Percentiles rank a stretch among this genome's conserved stretches.
Evolutionary conservation across 2,329 filamentous ascomycete species (phyloP).

Genomic region (Hymenoscyphus albidus): DNA sequence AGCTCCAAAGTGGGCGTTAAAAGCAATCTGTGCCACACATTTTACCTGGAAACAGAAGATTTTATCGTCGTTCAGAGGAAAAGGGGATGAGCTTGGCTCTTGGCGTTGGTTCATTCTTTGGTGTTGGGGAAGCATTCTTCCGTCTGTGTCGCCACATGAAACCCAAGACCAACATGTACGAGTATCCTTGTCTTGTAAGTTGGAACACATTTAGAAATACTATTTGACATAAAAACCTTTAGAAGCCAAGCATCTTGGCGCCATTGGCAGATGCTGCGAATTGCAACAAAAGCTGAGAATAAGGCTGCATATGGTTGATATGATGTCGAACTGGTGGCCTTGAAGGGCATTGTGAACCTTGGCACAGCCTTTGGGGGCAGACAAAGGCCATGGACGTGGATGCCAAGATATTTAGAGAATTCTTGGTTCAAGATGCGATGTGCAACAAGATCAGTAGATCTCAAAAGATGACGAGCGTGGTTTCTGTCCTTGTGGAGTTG

Average conservation of each 20-base stretch:
- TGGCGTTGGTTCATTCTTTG: neutral
- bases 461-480: neutral
- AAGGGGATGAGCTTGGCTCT: neutral
- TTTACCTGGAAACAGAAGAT: neutral
- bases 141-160: constrained; percentile 2
- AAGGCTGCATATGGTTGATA: neutral
- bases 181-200: neutral
- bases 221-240: neutral
- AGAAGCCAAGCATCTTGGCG: neutral
- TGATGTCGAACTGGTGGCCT: neutral
- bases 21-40: neutral
- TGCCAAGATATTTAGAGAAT: neutral
- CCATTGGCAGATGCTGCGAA: neutral
- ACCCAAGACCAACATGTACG: neutral
- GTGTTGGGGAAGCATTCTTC: neutral
- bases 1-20: neutral
- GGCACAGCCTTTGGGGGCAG: neutral
- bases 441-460: neutral
- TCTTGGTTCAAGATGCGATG: neutral
- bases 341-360: neutral
- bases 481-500: neutral
- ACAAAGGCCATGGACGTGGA: neutral
- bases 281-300: neutral
- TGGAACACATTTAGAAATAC: neutral
- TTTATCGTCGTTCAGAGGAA: neutral